Evolutionary conservation across 129 eudicot genomes (phyloP).

Genomic region (Pulicaria dysenterica): DNA sequence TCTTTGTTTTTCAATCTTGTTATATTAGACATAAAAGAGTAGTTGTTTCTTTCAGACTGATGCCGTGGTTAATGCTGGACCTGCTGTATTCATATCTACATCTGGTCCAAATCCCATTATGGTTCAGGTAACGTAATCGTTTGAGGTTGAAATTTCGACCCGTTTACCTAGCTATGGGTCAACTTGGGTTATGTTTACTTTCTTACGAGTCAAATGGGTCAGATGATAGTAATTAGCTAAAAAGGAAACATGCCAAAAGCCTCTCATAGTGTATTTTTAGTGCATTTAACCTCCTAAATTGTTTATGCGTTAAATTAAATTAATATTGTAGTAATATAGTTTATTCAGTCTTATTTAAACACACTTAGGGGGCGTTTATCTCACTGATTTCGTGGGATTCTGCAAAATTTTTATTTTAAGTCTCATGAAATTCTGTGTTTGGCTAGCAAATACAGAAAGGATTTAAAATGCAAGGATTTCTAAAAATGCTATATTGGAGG

Average conservation of each 20-base stretch:
- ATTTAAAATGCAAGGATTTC: too few species aligned
- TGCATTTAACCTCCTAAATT: neutral
- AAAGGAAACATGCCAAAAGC: conserved; percentile 3
- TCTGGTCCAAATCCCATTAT: conserved; percentile 86
- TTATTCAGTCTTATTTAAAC: neutral
- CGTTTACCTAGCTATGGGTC: neutral
- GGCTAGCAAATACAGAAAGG: too few species aligned
- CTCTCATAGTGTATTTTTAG: neutral
- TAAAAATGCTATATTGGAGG: too few species aligned
- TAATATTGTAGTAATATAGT: neutral
- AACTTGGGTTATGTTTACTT: neutral
- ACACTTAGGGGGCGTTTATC: too few species aligned
- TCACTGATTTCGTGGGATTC: too few species aligned
- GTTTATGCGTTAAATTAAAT: neutral
- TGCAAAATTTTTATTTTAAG: too few species aligned
- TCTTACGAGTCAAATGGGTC: neutral
- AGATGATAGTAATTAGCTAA: neutral
- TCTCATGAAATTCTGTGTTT: too few species aligned
- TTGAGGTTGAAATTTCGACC: neutral
- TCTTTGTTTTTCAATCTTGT: neutral
- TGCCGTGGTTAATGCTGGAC: conserved; percentile 82
- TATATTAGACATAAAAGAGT: neutral
- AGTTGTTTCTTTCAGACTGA: conserved; percentile 47
- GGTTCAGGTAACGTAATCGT: conserved; percentile 62
- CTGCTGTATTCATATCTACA: conserved; percentile 72